Conservation (phyloP, 1,284 basidiomycete species). For the Tetrapyrgos nigripes region DNA sequence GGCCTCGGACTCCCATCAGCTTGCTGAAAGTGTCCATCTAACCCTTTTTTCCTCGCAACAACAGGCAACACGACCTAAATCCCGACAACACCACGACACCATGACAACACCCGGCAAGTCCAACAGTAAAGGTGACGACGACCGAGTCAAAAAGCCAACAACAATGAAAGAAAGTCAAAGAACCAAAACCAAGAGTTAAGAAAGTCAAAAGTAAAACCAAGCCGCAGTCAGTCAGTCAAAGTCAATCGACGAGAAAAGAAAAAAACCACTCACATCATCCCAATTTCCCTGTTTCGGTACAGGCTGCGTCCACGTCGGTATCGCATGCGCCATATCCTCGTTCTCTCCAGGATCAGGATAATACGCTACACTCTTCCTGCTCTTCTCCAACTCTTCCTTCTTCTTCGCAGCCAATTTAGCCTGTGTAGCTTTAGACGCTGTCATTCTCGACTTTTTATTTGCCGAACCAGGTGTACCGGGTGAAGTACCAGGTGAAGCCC, state of each 20-base stretch:
- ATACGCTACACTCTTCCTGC: constrained; percentile 57
- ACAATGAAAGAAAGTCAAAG: not conserved
- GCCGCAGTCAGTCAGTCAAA: constrained; percentile 13
- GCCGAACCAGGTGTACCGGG: constrained; percentile 13
- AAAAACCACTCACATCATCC: constrained; percentile 67
- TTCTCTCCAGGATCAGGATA: constrained; percentile 61
- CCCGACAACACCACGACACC: too few species aligned
- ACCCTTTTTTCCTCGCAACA: constrained; percentile 83
- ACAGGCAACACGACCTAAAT: constrained; percentile 63
- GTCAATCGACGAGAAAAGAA: constrained; percentile 14
- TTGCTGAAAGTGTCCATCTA: constrained; percentile 70
- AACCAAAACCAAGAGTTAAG: not conserved
- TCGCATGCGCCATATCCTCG: constrained; percentile 65
- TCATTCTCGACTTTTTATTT: constrained; percentile 39
- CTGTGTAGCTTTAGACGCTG: constrained; percentile 35
- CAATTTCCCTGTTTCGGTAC: constrained; percentile 69
- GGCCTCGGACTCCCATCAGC: constrained; percentile 67
- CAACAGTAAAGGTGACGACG: not conserved
- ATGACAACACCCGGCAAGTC: too few species aligned
- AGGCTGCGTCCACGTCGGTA: constrained; percentile 81
- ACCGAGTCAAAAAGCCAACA: not conserved
- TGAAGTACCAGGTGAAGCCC: constrained; percentile 28
- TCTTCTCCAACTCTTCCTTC: constrained; percentile 36
- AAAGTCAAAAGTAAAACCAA: constrained; percentile 44
- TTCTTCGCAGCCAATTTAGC: constrained; percentile 36